Base-by-base conservation (phyloP, 2,329 filamentous ascomycete species). In the Diaporthe sp. region DNA sequence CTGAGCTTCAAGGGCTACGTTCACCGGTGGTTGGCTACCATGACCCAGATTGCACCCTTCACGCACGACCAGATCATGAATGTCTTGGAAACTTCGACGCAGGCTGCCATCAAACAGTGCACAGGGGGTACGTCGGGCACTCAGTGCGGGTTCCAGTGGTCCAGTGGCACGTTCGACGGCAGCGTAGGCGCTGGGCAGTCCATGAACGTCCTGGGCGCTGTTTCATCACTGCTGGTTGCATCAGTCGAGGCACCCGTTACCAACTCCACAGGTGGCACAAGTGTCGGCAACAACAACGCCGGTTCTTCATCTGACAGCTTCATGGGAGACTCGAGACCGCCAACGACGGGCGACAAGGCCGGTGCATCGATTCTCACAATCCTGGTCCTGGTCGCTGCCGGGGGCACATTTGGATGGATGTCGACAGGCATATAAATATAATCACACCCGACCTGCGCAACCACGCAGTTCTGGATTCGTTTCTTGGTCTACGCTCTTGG, bases 111-210 rank as follows among this genome's bases (percentile, higher is more conserved):
- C 25, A 70, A 58, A 5, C 76, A 77, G 53, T 77, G 76, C 42
- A 77, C 75, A 28, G 76, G 76, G 44, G 75, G 75, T 3, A 12
- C 37, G 37, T 74, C 78, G 60, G 82, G 86, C 22, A 84, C 85
- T 44, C 82, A 84, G 25, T 93, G 91, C 80, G 88, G 90, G 12
- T 85, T 90, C 37, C 83, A 84, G 68, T 93, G 90, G 91, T 86
- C 84, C 49, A 78, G 81, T 3, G 83, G 81, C 2, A 81, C 80
- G 1, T 90, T 86, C 78, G 89, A 90, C 79, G 86, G 86, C 44
- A 87, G 87, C 31, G 84, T 84, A 34, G 88, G 89, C 71, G 87
- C 90, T 75, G 89, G 90, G 61, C 87, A 91, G 81, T 87, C 90
- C 81, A 88, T 91, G 82, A 88, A 87, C 77, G 89, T 88, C 0